Evolutionary conservation across 2,329 filamentous ascomycete genomes (phyloP), one percentile per base, ranked within the genome.

Genomic region (Colletotrichum liriopes): DNA sequence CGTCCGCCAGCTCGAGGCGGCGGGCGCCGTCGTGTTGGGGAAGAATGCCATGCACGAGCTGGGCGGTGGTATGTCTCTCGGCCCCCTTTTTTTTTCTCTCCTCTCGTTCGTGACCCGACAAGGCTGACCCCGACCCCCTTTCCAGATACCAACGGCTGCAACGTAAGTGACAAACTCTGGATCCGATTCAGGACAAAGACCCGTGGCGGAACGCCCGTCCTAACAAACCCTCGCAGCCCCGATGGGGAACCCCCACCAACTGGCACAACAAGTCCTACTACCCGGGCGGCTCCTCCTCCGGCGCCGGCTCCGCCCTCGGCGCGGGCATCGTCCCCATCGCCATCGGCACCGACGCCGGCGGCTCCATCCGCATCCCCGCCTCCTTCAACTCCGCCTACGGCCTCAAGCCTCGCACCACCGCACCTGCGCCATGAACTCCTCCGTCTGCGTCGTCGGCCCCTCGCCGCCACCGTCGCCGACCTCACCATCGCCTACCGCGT

Each of bases 31-130:
- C 29, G 85, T 94, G 63, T 84, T 95, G 67, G 94, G 92, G 26
- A 95, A 94, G 84, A 89, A 91, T 72, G 92, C 88, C 62, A 96
- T 95, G 93, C 93, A 94, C 80, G 94, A 94, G 82, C 81, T 95
- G 49, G 94, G 94, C 1, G 89, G 93, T 76, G 85, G 85, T 86
- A 73, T 32, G 29, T 32, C 3, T 32, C 29, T 32, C 72, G 92
- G 89, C 3, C 32, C 5, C 2, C 3, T 83, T 18, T 16, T 76
- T 8, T 23, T 18, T 76, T 14, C 20, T 68, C 14, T 32, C 20
- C 20, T 59, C 32, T 23, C 18, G 2, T 23, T 41, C 52, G 29
- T 23, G 72, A 59, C 35, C 41, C 37, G 58, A 16, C 66, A 26
- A 23, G n/a, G 35, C 47, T n/a, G n/a, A 58, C 41, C 8, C 23